Base-by-base conservation (phyloP, 257 asterid genomes). In the Jacaranda copaia region DNA sequence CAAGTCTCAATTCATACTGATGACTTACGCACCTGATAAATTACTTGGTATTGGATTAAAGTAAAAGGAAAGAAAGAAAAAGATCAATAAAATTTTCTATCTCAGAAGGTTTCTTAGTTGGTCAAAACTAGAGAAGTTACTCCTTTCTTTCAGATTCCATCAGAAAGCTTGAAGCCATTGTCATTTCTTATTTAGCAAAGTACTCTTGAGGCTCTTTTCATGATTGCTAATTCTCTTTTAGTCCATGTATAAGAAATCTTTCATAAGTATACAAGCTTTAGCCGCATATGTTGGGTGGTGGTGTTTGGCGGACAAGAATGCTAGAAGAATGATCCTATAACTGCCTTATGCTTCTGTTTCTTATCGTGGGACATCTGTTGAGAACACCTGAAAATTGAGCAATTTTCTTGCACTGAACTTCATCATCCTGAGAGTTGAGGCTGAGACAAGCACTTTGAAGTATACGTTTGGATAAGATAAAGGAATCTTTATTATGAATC, bases 351-450 rank as follows among this genome's bases (percentile, higher is more conserved):
- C 32, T 25, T 16, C 3, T 52, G 18, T 14, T 52, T 5, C 57
- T 19, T 68, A 25, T 13, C 11, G 8, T 15, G 48, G 57, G 57
- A 14, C 19, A n/a, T 4, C n/a, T 68, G 48, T 15, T 68, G 62
- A 32, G 40, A 32, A 69, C 48, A 16, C 59, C 13, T 56, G 52
- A 46, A 20, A 70, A 70, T n/a, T 46, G 35, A 51, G 36, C 42
- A 55, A n/a, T 10, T 32, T 15, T n/a, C 11, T 32, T 4, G 53
- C 2, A 2, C 39, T 6, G 16, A 4, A 58, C 45, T n/a, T 15
- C 35, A n/a, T 14, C 65, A 60, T 49, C 60, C 13, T n/a, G 72
- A 60, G 71, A 58, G 20, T 45, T 40, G 46, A 69, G 63, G 32
- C 40, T 25, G 40, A 40, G 77, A 7, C 58, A 8, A 78, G 68